Conservation (phyloP, 345 rosid genomes). For the Brassica nigra region DNA sequence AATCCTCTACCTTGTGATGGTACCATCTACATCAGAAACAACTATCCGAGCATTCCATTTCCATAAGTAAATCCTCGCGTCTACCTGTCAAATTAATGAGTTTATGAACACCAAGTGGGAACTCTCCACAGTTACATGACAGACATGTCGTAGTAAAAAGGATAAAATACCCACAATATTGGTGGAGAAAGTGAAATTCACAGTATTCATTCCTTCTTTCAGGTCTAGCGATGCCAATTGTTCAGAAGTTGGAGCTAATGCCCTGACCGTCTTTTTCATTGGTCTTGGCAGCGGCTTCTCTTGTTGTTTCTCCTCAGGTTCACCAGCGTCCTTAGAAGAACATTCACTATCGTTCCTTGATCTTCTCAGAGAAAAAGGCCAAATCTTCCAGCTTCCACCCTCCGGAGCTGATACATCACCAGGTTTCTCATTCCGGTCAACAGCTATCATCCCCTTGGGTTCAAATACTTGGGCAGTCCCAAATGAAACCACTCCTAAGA, state of each 20-base stretch:
- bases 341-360: slow-evolving; percentile 43
- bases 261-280: slow-evolving; percentile 58
- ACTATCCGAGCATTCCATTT: slow-evolving; percentile 91
- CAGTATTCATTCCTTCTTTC: slow-evolving; percentile 72
- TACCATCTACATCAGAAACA: slow-evolving; percentile 98
- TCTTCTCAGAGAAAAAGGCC: slow-evolving; percentile 75
- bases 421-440: slow-evolving; percentile 53
- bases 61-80: slow-evolving; percentile 92
- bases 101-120: slow-evolving; percentile 10
- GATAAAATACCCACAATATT: slow-evolving; percentile 67
- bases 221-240: slow-evolving; percentile 79
- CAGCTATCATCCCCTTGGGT: slow-evolving; percentile 61
- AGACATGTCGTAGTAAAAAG: slow-evolving; percentile 19
- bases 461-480: slow-evolving; percentile 51
- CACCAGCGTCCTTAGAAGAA: slow-evolving; percentile 44
- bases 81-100: slow-evolving; percentile 59
- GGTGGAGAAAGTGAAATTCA: slow-evolving; percentile 87
- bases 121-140: slow-evolving; percentile 9
- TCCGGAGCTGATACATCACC: slow-evolving; percentile 45
- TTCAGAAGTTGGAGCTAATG: slow-evolving; percentile 77
- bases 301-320: slow-evolving; percentile 42
- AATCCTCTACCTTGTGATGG: slow-evolving; percentile 75
- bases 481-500: slow-evolving; percentile 54
- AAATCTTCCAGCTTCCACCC: slow-evolving; percentile 76
- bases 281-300: slow-evolving; percentile 41